Conservation (phyloP, 192 early-diverging fungal species). For the Dimargaris cristalligena region DNA sequence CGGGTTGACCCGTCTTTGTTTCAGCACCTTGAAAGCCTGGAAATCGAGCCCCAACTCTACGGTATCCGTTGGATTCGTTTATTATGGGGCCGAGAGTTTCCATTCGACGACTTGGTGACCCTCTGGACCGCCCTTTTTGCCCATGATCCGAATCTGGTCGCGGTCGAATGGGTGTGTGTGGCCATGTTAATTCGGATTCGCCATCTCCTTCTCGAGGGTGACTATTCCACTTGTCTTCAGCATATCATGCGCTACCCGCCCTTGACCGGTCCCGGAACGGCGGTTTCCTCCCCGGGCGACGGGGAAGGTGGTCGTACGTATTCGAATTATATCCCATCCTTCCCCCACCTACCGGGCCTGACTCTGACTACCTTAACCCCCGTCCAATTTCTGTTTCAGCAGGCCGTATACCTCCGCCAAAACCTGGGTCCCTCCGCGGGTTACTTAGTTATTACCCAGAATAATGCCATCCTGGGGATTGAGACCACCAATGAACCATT, state of each 20-base stretch:
- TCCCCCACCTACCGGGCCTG: slow-evolving; percentile 13
- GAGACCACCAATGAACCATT: slow-evolving; percentile 20
- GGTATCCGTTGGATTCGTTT: slow-evolving; percentile 87
- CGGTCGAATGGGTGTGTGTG: slow-evolving; percentile 70
- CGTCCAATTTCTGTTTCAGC: slow-evolving; percentile 33
- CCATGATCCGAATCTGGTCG: slow-evolving; percentile 50
- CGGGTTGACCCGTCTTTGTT: slow-evolving; percentile 55
- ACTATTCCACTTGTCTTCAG: slow-evolving; percentile 45
- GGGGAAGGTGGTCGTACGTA: too few species aligned
- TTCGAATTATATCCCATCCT: background rate
- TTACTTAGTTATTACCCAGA: slow-evolving; percentile 36
- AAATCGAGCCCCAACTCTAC: slow-evolving; percentile 89
- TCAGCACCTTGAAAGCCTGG: slow-evolving; percentile 45
- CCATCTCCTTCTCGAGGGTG: slow-evolving; percentile 33
- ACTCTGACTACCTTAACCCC: slow-evolving; percentile 12
- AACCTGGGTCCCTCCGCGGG: slow-evolving; percentile 32
- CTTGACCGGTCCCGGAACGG: slow-evolving; percentile 20
- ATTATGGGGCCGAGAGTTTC: slow-evolving; percentile 80
- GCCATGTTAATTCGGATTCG: slow-evolving; percentile 54
- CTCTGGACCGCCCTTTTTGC: slow-evolving; percentile 90
- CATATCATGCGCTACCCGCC: slow-evolving; percentile 44
- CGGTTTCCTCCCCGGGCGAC: slow-evolving; percentile 2
- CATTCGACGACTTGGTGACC: slow-evolving; percentile 42
- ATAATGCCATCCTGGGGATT: slow-evolving; percentile 23
- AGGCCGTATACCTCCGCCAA: slow-evolving; percentile 45